A percentile compares a stretch with the other conserved stretches of the same genome.
phyloP scores from a whole-genome alignment of 441 rosid genomes.

The Arabidopsis hybrid region DNA sequence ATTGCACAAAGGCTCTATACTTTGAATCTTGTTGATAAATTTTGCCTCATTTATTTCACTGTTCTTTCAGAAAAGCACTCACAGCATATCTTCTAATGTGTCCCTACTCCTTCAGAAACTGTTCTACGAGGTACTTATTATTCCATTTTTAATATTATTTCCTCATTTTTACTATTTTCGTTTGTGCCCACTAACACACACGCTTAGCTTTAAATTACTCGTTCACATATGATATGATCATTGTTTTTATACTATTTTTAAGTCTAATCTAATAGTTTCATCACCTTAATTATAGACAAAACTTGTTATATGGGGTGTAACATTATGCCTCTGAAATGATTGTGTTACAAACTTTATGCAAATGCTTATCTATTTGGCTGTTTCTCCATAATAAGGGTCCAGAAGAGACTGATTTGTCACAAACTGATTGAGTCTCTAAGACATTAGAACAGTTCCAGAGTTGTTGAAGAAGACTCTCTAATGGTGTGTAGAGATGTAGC shows the following conservation, averaged over 20 bases:
- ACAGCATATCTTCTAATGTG: constrained; percentile 28
- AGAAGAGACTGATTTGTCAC: constrained; percentile 40
- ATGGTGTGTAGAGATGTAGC: constrained; percentile 35
- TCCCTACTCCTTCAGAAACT: constrained; percentile 35
- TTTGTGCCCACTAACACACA: constrained; percentile 46
- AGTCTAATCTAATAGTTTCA: constrained; percentile 32
- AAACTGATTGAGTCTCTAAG: constrained; percentile 33
- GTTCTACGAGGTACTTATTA: constrained; percentile 47
- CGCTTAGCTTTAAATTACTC: constrained; percentile 38
- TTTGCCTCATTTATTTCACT: constrained; percentile 9
- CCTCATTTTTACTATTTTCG: constrained; percentile 29
- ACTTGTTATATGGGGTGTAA: constrained; percentile 37
- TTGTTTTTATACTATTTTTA: not conserved
- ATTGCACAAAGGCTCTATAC: constrained; percentile 29
- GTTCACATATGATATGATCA: constrained; percentile 37
- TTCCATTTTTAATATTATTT: constrained; percentile 27
- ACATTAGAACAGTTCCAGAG: constrained; percentile 29
- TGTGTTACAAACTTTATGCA: constrained; percentile 42
- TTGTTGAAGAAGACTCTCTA: constrained; percentile 38
- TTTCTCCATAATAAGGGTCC: constrained; percentile 29
- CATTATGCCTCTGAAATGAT: constrained; percentile 45
- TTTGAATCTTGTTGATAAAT: constrained; percentile 28
- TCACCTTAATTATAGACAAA: constrained; percentile 35
- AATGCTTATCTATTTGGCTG: constrained; percentile 36
- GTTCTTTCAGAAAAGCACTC: constrained; percentile 23